Evolutionary conservation across 148 eudicot genomes (phyloP), one percentile per base, ranked within the genome.

Genomic region (Chenopodium album): DNA sequence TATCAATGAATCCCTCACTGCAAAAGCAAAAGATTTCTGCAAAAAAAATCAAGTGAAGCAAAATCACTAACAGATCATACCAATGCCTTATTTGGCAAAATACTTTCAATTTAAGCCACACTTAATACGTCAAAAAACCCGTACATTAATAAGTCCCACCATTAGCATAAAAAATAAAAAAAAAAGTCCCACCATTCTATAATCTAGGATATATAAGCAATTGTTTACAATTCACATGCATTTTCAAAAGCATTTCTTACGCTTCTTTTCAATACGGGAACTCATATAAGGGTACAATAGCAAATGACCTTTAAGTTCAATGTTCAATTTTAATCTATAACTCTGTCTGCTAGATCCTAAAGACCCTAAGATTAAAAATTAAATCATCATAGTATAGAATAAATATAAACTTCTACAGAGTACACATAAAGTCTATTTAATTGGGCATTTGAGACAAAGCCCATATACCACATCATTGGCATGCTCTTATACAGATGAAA

Each of bases 11-110:
- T 97, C 99, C 84, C 99, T 85, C 75, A 94, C 99, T 23, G 97
- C 89, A 89, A 92, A 97, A 34, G 97, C 89, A 87, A 92, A 94
- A 76, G 93, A 85, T 78, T 94, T 97, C 99, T 97, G 98, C 93
- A 90, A 47, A 60, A 31, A 81, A 20, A 22, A 26, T 46, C 14
- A 76, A 81, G 78, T 74, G 69, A 79, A 34, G 32, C 3, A 64
- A 67, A 56, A 75, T 64, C 19, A 77, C 37, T 17, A 44, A 46
- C 1, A 44, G 54, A 46, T 46, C 13, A 44, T 23, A 23, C 5
- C 26, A 71, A 71, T 71, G 52, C 75, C 20, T 19, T 17, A 71
- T 37, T 71, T 19, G 34, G 22, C 1, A 44, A 7, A 11, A 32
- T 12, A 32, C 32, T 32, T 69, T 11, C 54, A 69, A 12, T 31